Evolutionary conservation across 2,329 filamentous ascomycete genomes (phyloP).

Genomic region (Coniella lustricola): DNA sequence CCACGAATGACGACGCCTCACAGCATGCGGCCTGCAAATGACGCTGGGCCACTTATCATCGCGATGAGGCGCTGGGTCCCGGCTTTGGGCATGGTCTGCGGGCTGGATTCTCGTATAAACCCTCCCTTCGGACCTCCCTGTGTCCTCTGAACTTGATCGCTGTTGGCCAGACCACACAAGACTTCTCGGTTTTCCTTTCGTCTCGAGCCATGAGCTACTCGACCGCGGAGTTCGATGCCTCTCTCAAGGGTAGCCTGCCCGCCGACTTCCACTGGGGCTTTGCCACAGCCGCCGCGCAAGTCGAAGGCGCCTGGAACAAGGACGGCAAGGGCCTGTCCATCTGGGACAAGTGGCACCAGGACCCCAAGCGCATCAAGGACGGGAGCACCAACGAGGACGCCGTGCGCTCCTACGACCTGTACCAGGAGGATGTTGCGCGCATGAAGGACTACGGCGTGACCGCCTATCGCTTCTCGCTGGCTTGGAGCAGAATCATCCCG

Average conservation of each 20-base stretch:
- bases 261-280: constrained; percentile 33
- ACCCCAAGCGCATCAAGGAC: constrained; percentile 31
- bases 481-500: constrained; percentile 59
- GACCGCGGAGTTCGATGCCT: constrained; percentile 20
- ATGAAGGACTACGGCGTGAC: constrained; percentile 52
- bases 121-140: too few relatives aligned
- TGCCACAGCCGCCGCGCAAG: constrained; percentile 33
- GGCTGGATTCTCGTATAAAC: too few relatives aligned
- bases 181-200: too few relatives aligned
- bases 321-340: constrained; percentile 35
- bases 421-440: constrained; percentile 49
- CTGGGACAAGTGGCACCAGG: constrained; percentile 33
- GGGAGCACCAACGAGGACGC: constrained; percentile 33
- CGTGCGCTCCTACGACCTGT: constrained; percentile 32
- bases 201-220: constrained; percentile 15
- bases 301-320: constrained; percentile 35
- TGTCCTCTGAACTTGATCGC: too few relatives aligned
- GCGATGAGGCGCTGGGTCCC: not conserved
- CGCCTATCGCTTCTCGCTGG: constrained; percentile 57
- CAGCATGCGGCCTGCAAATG: not conserved
- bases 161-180: too few relatives aligned
- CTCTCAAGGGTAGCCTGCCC: constrained; percentile 24
- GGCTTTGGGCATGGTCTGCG: not conserved
- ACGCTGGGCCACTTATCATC: not conserved
- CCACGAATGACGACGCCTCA: constrained; percentile 9